phyloP scores from a whole-genome alignment of 306 rosid genomes.

The Lathyrus tuberosus region DNA sequence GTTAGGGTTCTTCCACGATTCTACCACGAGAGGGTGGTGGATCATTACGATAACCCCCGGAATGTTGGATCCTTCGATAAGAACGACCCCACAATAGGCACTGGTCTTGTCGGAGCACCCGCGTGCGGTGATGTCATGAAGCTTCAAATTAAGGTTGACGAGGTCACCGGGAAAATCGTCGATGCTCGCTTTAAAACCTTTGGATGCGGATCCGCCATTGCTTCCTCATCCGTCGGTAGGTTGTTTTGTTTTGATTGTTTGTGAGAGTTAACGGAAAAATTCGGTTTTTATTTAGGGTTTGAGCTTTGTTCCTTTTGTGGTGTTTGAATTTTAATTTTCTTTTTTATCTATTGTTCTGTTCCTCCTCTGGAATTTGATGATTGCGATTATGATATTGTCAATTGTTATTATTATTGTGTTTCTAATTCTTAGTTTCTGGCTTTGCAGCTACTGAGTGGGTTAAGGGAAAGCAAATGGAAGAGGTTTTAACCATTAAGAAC shows the following conservation, averaged over 20 bases:
- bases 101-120: constrained; percentile 97
- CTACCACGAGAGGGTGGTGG: constrained; percentile 95
- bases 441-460: constrained; percentile 97
- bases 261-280: background rate
- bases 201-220: constrained; percentile 98
- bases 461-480: constrained; percentile 92
- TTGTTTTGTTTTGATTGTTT: background rate
- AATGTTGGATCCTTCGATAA: constrained; percentile 94
- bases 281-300: background rate
- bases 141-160: constrained; percentile 92
- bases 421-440: constrained; percentile 32
- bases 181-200: constrained; percentile 97
- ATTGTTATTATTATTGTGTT: constrained; percentile 1
- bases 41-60: constrained; percentile 90
- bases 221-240: constrained; percentile 94
- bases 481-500: constrained; percentile 79
- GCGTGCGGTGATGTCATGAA: constrained; percentile 99
- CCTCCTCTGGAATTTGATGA: background rate
- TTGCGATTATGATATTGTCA: background rate
- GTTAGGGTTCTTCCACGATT: constrained; percentile 58
- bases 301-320: constrained; percentile 2
- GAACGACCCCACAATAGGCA: constrained; percentile 77
- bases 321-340: background rate
- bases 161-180: constrained; percentile 74
- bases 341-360: background rate